These are phyloP conservation scores for Fusarium staphyleae DNA, from an alignment of 2,329 filamentous ascomycete genomes.

Conservation along the genomic window DNA sequence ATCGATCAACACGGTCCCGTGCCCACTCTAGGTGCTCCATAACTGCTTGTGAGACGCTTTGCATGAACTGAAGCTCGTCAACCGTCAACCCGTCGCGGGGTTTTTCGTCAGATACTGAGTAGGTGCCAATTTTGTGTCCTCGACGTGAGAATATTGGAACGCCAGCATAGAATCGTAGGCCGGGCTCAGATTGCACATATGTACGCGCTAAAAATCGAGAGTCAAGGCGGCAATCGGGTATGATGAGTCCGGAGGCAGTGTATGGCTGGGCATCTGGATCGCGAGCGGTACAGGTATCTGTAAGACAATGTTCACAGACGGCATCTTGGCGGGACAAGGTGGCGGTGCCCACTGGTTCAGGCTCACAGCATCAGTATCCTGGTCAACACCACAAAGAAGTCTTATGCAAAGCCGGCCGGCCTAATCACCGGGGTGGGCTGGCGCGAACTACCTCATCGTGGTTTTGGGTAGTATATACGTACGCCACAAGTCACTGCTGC, in stretches of 20 bases:
- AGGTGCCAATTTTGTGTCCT: conserved; percentile 65
- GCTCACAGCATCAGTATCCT: conserved; percentile 4
- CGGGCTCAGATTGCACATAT: conserved; percentile 44
- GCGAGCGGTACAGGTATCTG: conserved; percentile 36
- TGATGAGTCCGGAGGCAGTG: conserved; percentile 40
- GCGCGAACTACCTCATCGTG: neutral
- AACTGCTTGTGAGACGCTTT: conserved; percentile 62
- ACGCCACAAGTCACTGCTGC: conserved; percentile 45
- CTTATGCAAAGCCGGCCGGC: too few relatives aligned
- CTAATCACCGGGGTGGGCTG: neutral
- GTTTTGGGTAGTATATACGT: conserved; percentile 25
- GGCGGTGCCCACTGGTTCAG: conserved; percentile 34
- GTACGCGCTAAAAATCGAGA: conserved; percentile 44
- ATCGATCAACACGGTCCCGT: conserved; percentile 58
- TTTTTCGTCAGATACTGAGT: conserved; percentile 65
- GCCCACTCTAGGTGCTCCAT: conserved; percentile 68
- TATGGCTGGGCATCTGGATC: conserved; percentile 40
- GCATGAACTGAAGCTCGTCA: conserved; percentile 60
- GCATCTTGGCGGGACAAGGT: conserved; percentile 44
- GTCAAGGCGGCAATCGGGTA: conserved; percentile 44
- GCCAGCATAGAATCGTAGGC: conserved; percentile 49
- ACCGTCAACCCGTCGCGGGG: conserved; percentile 58
- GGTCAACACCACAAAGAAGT: too few relatives aligned
- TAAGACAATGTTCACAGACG: conserved; percentile 44
- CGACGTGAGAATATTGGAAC: conserved; percentile 66